Evolutionary conservation across 2,329 filamentous ascomycete species (phyloP).

Genomic region (Botryotinia convoluta): DNA sequence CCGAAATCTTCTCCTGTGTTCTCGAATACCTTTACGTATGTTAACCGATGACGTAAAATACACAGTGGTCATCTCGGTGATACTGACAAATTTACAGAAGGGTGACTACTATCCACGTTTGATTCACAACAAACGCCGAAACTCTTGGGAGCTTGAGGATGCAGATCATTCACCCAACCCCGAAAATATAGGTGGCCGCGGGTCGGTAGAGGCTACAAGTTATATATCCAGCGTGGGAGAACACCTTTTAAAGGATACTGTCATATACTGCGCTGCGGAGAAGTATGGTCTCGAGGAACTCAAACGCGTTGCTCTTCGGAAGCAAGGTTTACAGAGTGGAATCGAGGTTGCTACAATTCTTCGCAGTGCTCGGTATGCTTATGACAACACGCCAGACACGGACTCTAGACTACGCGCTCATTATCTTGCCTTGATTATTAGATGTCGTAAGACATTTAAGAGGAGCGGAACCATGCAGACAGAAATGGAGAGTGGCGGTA

Average conservation of each 20-base stretch:
- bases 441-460: slow-evolving; percentile 97
- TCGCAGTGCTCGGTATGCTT: slow-evolving; percentile 89
- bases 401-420: slow-evolving; percentile 92
- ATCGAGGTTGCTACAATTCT: slow-evolving; percentile 91
- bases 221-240: slow-evolving; percentile 72
- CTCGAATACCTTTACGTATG: slow-evolving; percentile 85
- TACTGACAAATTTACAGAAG: slow-evolving; percentile 29
- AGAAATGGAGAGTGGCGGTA: slow-evolving; percentile 91
- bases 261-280: slow-evolving; percentile 90
- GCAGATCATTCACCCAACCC: slow-evolving; percentile 54
- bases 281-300: slow-evolving; percentile 89
- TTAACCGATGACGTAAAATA: slow-evolving; percentile 11
- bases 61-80: background rate
- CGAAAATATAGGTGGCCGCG: slow-evolving; percentile 56
- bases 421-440: slow-evolving; percentile 95
- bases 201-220: slow-evolving; percentile 71
- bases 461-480: slow-evolving; percentile 97
- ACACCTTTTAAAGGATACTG: slow-evolving; percentile 84
- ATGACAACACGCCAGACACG: slow-evolving; percentile 89
- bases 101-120: slow-evolving; percentile 68
- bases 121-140: slow-evolving; percentile 79
- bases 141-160: slow-evolving; percentile 89
- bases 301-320: slow-evolving; percentile 85
- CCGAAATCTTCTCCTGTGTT: slow-evolving; percentile 87
- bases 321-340: slow-evolving; percentile 86